phyloP scores from a whole-genome alignment of 345 rosid species.

The Carallia brachiata region DNA sequence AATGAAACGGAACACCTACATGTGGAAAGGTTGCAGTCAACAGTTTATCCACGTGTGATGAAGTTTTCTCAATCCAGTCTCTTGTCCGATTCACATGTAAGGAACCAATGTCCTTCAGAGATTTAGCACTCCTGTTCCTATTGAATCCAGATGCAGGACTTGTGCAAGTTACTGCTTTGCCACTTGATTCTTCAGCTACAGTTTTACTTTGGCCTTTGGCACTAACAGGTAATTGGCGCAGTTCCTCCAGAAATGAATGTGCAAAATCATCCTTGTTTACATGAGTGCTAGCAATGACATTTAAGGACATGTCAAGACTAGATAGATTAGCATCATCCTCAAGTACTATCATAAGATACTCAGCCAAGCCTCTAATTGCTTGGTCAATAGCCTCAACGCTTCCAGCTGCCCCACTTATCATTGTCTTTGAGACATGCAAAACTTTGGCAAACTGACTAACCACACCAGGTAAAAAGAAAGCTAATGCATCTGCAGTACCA shows the following conservation, averaged over 20 bases:
- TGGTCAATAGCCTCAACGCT: slow-evolving; percentile 76
- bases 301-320: slow-evolving; percentile 31
- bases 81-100: slow-evolving; percentile 70
- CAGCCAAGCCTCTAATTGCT: slow-evolving; percentile 80
- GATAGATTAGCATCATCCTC: slow-evolving; percentile 62
- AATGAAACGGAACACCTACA: slow-evolving; percentile 40
- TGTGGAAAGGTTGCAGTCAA: slow-evolving; percentile 72
- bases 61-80: slow-evolving; percentile 73
- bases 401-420: slow-evolving; percentile 95
- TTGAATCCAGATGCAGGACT: slow-evolving; percentile 24
- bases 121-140: slow-evolving; percentile 25
- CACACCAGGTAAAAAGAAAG: slow-evolving; percentile 94
- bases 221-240: slow-evolving; percentile 56
- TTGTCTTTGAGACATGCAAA: slow-evolving; percentile 63
- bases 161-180: slow-evolving; percentile 26
- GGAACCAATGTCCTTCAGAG: slow-evolving; percentile 42
- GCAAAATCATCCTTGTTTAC: slow-evolving; percentile 40
- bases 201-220: slow-evolving; percentile 34
- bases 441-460: slow-evolving; percentile 85
- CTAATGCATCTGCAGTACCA: slow-evolving; percentile 84
- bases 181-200: slow-evolving; percentile 32
- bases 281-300: slow-evolving; percentile 26
- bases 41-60: slow-evolving; percentile 64
- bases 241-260: slow-evolving; percentile 54
- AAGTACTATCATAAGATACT: slow-evolving; percentile 86